Base-by-base conservation (phyloP, 2,329 filamentous ascomycete genomes). In the Calcarisporium arbuscula region DNA sequence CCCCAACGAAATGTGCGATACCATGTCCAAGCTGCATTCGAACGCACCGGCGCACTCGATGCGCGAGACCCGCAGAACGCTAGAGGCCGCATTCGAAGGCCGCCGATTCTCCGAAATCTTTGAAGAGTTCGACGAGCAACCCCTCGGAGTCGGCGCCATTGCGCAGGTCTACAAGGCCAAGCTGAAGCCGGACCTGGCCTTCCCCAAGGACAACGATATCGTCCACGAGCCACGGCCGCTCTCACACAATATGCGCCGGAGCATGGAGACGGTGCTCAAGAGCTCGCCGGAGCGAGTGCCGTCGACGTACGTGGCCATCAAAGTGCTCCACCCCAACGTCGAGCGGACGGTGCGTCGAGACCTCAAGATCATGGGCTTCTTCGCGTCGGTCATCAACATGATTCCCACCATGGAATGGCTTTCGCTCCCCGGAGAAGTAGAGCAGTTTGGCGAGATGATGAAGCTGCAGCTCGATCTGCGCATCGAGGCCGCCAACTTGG, bases 381-480 rank as follows among this genome's bases (percentile, higher is more conserved):
- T 98, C 52, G 92, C 92, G 12, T 72, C 77, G 0, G 52, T 84
- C 6, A 80, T 98, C 47, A 94, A 96, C 58, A 65, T 74, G 3
- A 82, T 98, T 20, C 92, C 92, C 1, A 95, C 89, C 0, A 92
- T 98, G 53, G 87, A 96, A 60, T 98, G 92, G 92, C 71, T 98
- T 6, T 95, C 90, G 1, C 77, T 98, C 8, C 92, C 92, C 0
- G 90, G 95, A 47, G 92, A 98, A 57, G 92, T 96, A 4, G 64
- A 72, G 11, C 88, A 96, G 52, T 98, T 98, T 53, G 90, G 89
- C 17, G 85, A 94, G 54, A 98, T 98, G 92, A 98, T 98, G 92
- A 82, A 82, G 50, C 68, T 96, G n/a, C 92, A 98, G 56, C 70
- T 98, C 4, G 92, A 98, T 59, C 71, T 98, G 22, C 82, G 92